Percentiles rank a stretch among this genome's conserved stretches.
Conservation (phyloP, 2,329 filamentous ascomycete species). For the Xylaria polymorpha region DNA sequence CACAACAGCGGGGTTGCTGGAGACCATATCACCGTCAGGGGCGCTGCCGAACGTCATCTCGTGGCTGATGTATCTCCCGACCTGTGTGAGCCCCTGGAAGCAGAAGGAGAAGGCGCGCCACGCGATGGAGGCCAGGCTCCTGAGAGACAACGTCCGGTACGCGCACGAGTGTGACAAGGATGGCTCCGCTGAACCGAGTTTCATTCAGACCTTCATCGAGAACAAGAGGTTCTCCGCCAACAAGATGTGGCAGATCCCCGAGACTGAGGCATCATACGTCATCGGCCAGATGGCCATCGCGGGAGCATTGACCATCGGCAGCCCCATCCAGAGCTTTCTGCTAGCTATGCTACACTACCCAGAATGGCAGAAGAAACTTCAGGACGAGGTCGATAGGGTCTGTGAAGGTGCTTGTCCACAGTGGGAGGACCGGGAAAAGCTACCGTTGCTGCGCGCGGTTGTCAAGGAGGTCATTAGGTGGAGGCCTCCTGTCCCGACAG, state of each 20-base stretch:
- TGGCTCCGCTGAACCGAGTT: conserved; percentile 54
- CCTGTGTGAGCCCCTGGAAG: conserved; percentile 58
- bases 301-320: conserved; percentile 58
- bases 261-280: conserved; percentile 56
- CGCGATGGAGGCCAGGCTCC: conserved; percentile 54
- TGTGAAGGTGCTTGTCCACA: conserved; percentile 58
- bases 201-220: conserved; percentile 56
- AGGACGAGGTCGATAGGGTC: conserved; percentile 61
- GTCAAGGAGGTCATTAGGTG: conserved; percentile 66
- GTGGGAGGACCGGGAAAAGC: conserved; percentile 59
- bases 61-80: conserved; percentile 55
- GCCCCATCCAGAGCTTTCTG: conserved; percentile 57
- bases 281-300: conserved; percentile 63
- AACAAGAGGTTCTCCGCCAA: conserved; percentile 40
- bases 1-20: conserved; percentile 59
- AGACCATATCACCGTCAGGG: conserved; percentile 59
- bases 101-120: conserved; percentile 56
- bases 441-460: conserved; percentile 60
- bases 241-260: conserved; percentile 48
- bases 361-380: conserved; percentile 54
- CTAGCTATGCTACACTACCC: conserved; percentile 56
- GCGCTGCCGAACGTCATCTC: conserved; percentile 57
- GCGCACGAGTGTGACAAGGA: conserved; percentile 51
- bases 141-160: conserved; percentile 53
- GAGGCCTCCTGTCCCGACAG: conserved; percentile 65